Percentiles rank a stretch among this genome's conserved stretches.
Conservation (phyloP, 2,329 filamentous ascomycete genomes). For the Calonectria pseudoreteaudii region DNA sequence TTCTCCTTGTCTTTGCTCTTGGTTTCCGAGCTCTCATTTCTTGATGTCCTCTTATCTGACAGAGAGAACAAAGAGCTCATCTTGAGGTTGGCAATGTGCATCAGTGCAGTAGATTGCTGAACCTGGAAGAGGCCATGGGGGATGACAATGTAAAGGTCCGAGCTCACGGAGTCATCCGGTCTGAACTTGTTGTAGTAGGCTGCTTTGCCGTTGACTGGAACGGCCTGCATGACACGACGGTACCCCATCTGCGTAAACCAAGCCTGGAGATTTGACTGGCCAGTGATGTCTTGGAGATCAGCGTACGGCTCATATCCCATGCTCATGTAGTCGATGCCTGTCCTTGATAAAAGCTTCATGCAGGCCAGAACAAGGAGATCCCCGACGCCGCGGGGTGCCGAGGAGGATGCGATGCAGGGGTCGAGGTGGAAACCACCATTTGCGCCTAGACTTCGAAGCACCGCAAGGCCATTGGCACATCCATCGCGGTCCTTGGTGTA, state of each 20-base stretch:
- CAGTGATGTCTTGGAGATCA: slow-evolving; percentile 15
- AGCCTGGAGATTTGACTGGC: slow-evolving; percentile 6
- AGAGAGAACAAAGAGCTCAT: slow-evolving; percentile 10
- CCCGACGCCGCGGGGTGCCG: slow-evolving; percentile 24
- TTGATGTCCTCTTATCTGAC: neutral
- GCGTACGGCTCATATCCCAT: slow-evolving; percentile 34
- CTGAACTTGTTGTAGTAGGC: slow-evolving; percentile 37
- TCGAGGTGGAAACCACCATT: slow-evolving; percentile 36
- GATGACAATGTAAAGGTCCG: slow-evolving; percentile 33
- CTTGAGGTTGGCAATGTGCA: slow-evolving; percentile 33
- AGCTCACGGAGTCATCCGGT: slow-evolving; percentile 29
- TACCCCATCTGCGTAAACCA: slow-evolving; percentile 24
- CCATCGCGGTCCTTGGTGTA: slow-evolving; percentile 27
- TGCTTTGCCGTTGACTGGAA: slow-evolving; percentile 32
- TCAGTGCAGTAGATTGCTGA: slow-evolving; percentile 29
- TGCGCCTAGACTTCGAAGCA: slow-evolving; percentile 33
- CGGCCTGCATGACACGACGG: slow-evolving; percentile 30
- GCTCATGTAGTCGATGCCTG: slow-evolving; percentile 34
- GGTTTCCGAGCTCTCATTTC: neutral
- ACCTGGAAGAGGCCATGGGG: slow-evolving; percentile 26
- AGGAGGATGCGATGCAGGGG: slow-evolving; percentile 33
- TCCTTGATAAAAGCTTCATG: slow-evolving; percentile 31
- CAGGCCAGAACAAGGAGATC: slow-evolving; percentile 33
- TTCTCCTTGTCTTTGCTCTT: neutral
- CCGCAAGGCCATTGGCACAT: slow-evolving; percentile 31